Conservation (phyloP, 2,329 filamentous ascomycete genomes). For the Blastomyces percursus region DNA sequence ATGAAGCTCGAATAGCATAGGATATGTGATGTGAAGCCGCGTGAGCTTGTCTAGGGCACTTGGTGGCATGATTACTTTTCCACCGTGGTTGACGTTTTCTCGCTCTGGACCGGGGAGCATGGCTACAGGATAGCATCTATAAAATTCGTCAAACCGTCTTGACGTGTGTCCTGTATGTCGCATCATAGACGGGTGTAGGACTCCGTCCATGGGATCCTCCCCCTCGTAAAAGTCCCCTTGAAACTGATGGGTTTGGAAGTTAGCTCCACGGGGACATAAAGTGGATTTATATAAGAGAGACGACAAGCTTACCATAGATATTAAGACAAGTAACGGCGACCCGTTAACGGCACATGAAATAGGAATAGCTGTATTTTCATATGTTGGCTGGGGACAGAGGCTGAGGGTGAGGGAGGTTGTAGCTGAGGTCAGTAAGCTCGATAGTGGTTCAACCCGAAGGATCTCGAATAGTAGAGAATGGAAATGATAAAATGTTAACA, state of each 20-base stretch:
- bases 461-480: not conserved
- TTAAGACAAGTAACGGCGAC: not conserved
- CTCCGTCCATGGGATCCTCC: conserved; percentile 42
- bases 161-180: conserved; percentile 37
- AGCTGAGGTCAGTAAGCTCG: not conserved
- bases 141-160: conserved; percentile 95
- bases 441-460: not conserved
- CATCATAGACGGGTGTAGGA: conserved; percentile 43
- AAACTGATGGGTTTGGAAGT: conserved; percentile 24
- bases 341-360: not conserved
- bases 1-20: conserved; percentile 89
- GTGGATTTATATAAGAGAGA: too few species aligned
- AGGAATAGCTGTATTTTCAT: not conserved
- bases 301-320: not conserved
- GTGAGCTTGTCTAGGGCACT: conserved; percentile 96
- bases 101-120: conserved; percentile 90
- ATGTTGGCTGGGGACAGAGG: not conserved
- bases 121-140: conserved; percentile 87
- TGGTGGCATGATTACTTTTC: conserved; percentile 95
- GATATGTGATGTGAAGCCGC: conserved; percentile 89
- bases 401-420: not conserved
- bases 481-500: not conserved
- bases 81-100: conserved; percentile 84
- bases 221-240: conserved; percentile 42
- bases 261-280: not conserved